Evolutionary conservation across 768 basidiomycete genomes (phyloP).

Genomic region (Dioszegia hungarica): DNA sequence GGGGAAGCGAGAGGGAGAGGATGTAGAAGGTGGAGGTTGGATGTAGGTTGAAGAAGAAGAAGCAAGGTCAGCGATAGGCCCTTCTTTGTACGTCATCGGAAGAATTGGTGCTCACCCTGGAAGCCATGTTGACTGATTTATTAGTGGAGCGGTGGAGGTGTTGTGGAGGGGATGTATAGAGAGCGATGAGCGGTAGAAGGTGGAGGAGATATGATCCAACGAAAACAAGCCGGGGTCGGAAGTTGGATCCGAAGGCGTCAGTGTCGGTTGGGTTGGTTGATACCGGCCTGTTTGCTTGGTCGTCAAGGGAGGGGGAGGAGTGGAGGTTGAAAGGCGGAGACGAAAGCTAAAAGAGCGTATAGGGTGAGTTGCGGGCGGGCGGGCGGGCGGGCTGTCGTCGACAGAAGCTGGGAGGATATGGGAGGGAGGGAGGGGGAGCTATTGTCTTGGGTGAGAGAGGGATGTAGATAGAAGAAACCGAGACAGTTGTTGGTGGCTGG

Average conservation of each 20-base stretch:
- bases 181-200: neutral
- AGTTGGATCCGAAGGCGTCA: neutral
- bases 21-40: neutral
- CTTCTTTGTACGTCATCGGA: neutral
- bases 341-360: neutral
- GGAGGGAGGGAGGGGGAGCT: neutral
- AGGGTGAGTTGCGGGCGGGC: neutral
- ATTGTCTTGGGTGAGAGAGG: neutral
- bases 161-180: neutral
- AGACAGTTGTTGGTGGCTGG: too few species aligned
- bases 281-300: neutral
- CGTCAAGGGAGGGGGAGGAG: neutral
- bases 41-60: neutral
- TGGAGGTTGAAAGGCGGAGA: neutral
- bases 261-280: neutral
- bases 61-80: neutral
- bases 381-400: neutral
- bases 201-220: too few species aligned
- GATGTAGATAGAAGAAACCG: neutral
- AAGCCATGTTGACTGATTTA: constrained; percentile 18
- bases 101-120: constrained; percentile 14
- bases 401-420: neutral
- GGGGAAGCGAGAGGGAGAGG: neutral
- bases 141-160: neutral
- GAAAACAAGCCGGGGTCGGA: too few species aligned